Base-by-base conservation (phyloP, 495 filamentous ascomycete species). In the Hypoxylon subgilvum region DNA sequence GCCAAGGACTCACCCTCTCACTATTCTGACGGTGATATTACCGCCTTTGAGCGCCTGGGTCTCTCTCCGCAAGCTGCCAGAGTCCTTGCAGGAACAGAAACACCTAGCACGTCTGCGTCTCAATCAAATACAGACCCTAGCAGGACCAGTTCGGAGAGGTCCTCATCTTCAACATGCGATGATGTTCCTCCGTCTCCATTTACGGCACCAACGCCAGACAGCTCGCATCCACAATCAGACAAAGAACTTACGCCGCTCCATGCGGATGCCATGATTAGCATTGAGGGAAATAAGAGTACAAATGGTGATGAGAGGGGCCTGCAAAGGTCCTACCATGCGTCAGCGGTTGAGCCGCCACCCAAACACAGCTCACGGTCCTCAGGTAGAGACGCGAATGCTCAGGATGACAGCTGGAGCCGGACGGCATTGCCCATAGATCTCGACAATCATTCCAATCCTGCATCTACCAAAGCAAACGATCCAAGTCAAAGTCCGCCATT, bases 141-240 rank as follows among this genome's bases (percentile, higher is more conserved):
- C 31, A 57, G 61, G 6, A 54, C 57, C 7, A 68, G 44, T 10
- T 80, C 76, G 0, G 77, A 80, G 44, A 71, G 73, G 16, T 80
- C 77, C 0, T 79, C 75, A 6, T 79, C 77, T 10, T 80, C 77
- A 0, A 72, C 68, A 13, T 74, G 66, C 10, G 75, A 76, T 46
- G 77, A 80, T 46, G 60, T 60, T 6, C 77, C 76, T 13, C 69
- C 71, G 1, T 72, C 72, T 14, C 69, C 74, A 1, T 72, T 71
- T 1, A 68, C 69, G 22, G 65, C 64, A 2, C 76, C 72, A 9
- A 81, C 77, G 2, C 76, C 78, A 8, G 74, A 79, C 43, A 78
- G 76, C 2, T 79, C 76, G 1, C 70, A 75, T 14, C 73, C 75
- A 1, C 77, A 79, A 31, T 75, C 74, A 14, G 69, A 70, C 13